Percentiles rank a stretch among this genome's conserved stretches.
These are phyloP conservation scores for Graphiopsis chlorocephala DNA, from an alignment of 2,329 filamentous ascomycete genomes.

Conservation along the genomic window DNA sequence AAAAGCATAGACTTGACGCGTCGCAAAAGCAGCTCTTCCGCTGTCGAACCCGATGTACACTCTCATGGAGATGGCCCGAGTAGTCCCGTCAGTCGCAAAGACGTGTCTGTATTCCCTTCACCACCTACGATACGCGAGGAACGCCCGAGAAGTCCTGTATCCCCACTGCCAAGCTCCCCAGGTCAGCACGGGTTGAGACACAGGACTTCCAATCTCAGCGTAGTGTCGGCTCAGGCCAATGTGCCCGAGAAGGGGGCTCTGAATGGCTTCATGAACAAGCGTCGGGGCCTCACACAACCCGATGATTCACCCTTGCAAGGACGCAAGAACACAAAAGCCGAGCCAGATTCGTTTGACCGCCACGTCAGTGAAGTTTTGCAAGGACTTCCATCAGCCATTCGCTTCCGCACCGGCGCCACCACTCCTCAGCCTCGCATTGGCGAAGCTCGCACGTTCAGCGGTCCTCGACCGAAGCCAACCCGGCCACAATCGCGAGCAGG, in stretches of 20 bases:
- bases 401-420: constrained; percentile 56
- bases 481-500: constrained; percentile 17
- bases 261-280: constrained; percentile 14
- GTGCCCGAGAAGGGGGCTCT: not conserved
- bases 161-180: not conserved
- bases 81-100: not conserved
- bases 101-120: constrained; percentile 3
- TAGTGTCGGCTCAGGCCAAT: not conserved
- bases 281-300: not conserved
- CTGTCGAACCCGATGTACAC: not conserved
- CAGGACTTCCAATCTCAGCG: constrained; percentile 12
- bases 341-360: constrained; percentile 50
- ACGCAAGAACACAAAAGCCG: not conserved
- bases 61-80: constrained; percentile 13
- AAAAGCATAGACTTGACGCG: constrained; percentile 32
- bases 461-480: constrained; percentile 21
- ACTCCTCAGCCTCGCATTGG: constrained; percentile 23
- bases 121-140: constrained; percentile 10
- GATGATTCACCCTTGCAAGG: not conserved
- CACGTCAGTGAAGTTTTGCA: constrained; percentile 38
- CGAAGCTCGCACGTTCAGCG: constrained; percentile 21
- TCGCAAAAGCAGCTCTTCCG: constrained; percentile 11
- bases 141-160: constrained; percentile 11
- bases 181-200: not conserved
- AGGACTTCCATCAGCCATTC: constrained; percentile 61